These are phyloP conservation scores for Rhodotorula mucilaginosa DNA, from an alignment of 1,284 basidiomycete genomes.

Conservation along the genomic window DNA sequence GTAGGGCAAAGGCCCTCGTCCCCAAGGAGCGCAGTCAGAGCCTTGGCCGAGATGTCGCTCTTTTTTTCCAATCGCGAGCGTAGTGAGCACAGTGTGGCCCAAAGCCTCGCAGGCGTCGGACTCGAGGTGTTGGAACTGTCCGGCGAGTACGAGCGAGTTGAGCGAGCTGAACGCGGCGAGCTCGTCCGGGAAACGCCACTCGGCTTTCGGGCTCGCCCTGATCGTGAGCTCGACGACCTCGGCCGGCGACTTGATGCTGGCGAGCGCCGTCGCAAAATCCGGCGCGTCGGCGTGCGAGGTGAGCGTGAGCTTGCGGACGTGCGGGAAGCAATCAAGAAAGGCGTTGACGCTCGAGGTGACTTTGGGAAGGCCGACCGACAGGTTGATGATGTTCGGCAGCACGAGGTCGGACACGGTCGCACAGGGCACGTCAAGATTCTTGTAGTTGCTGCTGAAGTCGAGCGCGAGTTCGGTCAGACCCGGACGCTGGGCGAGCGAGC, in stretches of 20 bases:
- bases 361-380: no score
- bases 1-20: no score
- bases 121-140: neutral
- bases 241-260: neutral
- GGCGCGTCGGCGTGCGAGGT: neutral
- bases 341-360: neutral
- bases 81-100: neutral
- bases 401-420: neutral
- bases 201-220: neutral
- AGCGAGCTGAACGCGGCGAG: neutral
- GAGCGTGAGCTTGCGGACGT: neutral
- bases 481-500: neutral
- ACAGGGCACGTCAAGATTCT: no score
- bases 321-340: no score
- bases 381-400: neutral
- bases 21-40: no score
- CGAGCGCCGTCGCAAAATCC: neutral
- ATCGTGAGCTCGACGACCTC: neutral
- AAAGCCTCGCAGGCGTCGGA: neutral
- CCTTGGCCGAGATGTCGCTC: no score
- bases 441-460: neutral
- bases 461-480: neutral
- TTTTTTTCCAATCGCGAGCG: neutral
- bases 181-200: neutral
- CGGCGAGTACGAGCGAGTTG: neutral